Conservation (phyloP, 768 basidiomycete genomes). For the Suillus ampliporus region DNA sequence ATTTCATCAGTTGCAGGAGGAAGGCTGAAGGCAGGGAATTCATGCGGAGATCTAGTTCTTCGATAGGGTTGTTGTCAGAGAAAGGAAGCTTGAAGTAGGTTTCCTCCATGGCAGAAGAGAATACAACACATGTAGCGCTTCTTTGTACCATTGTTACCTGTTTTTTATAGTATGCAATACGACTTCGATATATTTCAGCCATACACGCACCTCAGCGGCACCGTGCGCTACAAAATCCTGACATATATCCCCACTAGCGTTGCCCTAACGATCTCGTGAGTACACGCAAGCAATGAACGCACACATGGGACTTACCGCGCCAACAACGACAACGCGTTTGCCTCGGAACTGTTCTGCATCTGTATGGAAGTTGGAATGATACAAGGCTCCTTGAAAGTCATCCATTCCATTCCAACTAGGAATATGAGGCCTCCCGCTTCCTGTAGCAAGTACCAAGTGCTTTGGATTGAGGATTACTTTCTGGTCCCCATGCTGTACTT, state of each 20-base stretch:
- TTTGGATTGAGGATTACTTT: background rate
- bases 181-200: too few species aligned
- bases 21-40: constrained; percentile 3
- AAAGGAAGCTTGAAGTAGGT: background rate
- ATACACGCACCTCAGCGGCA: constrained; percentile 2
- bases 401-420: constrained; percentile 38
- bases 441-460: background rate
- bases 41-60: background rate
- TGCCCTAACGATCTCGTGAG: background rate
- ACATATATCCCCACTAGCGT: constrained; percentile 1
- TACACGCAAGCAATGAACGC: background rate
- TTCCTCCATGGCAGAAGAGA: background rate
- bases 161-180: background rate
- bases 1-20: background rate
- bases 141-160: constrained; percentile 1
- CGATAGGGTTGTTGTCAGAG: background rate
- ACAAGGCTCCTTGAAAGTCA: constrained; percentile 52
- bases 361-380: constrained; percentile 56
- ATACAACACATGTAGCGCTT: background rate
- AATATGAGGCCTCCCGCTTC: background rate
- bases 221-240: constrained; percentile 3
- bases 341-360: constrained; percentile 51
- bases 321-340: constrained; percentile 66
- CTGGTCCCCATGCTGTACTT: background rate
- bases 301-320: constrained; percentile 22